Percentiles rank a stretch among this genome's conserved stretches.
Conservation (phyloP, 352 stramenopile species). For the Saprolegnia parasitica region DNA sequence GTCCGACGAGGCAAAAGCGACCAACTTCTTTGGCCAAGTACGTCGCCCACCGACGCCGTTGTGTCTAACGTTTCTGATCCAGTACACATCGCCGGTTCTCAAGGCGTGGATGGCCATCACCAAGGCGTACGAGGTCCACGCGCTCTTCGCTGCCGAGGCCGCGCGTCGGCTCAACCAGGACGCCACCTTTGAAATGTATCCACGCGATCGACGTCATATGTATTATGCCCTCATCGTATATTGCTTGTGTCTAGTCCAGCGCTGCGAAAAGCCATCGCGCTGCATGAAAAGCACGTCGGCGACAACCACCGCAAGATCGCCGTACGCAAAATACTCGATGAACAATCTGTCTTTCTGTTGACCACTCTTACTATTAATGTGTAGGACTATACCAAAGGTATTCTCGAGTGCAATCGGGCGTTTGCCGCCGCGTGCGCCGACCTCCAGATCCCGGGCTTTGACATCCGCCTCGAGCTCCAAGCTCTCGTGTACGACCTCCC, state of each 20-base stretch:
- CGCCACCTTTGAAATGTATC: constrained; percentile 71
- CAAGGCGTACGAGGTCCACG: constrained; percentile 73
- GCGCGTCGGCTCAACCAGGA: constrained; percentile 70
- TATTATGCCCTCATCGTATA: not conserved
- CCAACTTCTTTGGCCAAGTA: constrained; percentile 78
- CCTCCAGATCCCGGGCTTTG: constrained; percentile 61
- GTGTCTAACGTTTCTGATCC: not conserved
- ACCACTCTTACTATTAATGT: not conserved
- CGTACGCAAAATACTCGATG: constrained; percentile 41
- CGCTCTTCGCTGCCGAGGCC: constrained; percentile 66
- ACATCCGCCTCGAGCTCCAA: constrained; percentile 62
- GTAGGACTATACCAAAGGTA: constrained; percentile 64
- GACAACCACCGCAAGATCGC: constrained; percentile 76
- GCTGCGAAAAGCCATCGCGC: constrained; percentile 66
- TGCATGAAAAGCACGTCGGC: constrained; percentile 74
- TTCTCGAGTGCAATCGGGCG: constrained; percentile 68
- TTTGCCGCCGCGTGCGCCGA: constrained; percentile 48
- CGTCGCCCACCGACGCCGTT: not conserved
- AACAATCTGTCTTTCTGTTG: not conserved
- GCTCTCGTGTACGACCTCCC: constrained; percentile 53
- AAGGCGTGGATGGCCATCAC: constrained; percentile 66
- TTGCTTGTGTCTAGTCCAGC: constrained; percentile 44
- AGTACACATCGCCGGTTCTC: constrained; percentile 73
- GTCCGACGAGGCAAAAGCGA: constrained; percentile 51
- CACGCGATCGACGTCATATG: not conserved